phyloP scores from a whole-genome alignment of 768 basidiomycete species.

The Pisolithus microcarpus region DNA sequence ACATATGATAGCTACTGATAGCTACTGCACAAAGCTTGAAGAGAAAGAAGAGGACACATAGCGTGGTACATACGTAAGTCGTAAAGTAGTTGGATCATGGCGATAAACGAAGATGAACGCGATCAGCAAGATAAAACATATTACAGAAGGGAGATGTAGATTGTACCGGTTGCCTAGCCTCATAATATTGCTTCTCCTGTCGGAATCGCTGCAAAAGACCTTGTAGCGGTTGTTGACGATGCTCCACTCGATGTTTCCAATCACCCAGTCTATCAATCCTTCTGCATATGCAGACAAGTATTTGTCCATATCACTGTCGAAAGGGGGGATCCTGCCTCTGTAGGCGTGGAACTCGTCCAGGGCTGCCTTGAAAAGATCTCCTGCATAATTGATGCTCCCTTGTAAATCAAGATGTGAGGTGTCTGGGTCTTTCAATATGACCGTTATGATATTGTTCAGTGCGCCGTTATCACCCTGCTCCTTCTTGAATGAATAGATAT shows the following conservation, averaged over 20 bases:
- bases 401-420: constrained; percentile 20
- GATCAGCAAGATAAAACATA: constrained; percentile 5
- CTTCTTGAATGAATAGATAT: constrained; percentile 26
- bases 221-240: constrained; percentile 21
- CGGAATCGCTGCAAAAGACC: constrained; percentile 13
- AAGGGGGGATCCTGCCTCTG: constrained; percentile 15
- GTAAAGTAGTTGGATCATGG: background rate
- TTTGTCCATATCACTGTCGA: constrained; percentile 11
- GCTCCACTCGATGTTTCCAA: constrained; percentile 25
- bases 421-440: constrained; percentile 20
- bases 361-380: constrained; percentile 15
- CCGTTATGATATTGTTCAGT: constrained; percentile 21
- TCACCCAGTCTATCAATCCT: constrained; percentile 21
- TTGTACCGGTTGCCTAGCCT: constrained; percentile 7
- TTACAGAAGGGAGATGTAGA: background rate
- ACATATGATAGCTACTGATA: no score
- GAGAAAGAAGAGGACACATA: background rate
- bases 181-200: constrained; percentile 18
- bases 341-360: constrained; percentile 17
- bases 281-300: constrained; percentile 17
- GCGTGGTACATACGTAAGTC: background rate
- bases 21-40: background rate
- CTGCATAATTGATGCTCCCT: constrained; percentile 15
- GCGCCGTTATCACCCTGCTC: constrained; percentile 22
- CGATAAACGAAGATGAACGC: constrained; percentile 1